Conservation (phyloP, 164 flowering plant species). For the Berberis vulgaris region DNA sequence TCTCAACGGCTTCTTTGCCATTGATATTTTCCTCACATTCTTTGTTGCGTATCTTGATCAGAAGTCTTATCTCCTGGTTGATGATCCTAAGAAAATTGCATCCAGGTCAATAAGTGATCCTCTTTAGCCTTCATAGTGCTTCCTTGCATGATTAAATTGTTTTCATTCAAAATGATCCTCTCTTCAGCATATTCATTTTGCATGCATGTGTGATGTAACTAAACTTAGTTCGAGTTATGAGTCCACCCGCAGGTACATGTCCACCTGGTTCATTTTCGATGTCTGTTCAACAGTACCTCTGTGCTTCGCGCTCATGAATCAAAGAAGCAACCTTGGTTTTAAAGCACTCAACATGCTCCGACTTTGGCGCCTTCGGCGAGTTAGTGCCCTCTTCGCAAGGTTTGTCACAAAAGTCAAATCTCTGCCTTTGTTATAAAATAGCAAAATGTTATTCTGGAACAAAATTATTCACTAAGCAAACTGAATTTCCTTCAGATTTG, state of each 20-base stretch:
- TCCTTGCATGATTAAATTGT: too few species aligned
- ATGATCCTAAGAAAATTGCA: slow-evolving; percentile 73
- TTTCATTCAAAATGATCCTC: not conserved
- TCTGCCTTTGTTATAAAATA: slow-evolving; percentile 15
- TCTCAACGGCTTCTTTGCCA: slow-evolving; percentile 77
- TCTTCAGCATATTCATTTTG: slow-evolving; percentile 3
- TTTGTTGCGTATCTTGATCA: slow-evolving; percentile 83
- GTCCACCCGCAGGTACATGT: slow-evolving; percentile 59
- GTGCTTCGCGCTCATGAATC: slow-evolving; percentile 51
- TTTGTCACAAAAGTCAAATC: slow-evolving; percentile 20
- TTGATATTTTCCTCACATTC: slow-evolving; percentile 86
- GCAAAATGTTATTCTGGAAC: slow-evolving; percentile 6
- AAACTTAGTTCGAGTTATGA: slow-evolving; percentile 1
- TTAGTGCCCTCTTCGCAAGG: slow-evolving; percentile 96
- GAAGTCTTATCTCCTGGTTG: slow-evolving; percentile 64
- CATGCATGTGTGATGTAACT: not conserved
- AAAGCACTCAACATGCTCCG: slow-evolving; percentile 80
- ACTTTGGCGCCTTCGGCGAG: slow-evolving; percentile 94
- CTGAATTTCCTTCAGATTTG: slow-evolving; percentile 8
- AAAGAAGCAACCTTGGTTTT: slow-evolving; percentile 46
- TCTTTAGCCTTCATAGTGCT: not conserved
- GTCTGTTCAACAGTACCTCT: slow-evolving; percentile 84
- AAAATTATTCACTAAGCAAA: slow-evolving; percentile 13
- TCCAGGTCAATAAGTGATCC: slow-evolving; percentile 36
- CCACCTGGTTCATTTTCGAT: slow-evolving; percentile 88